Evolutionary conservation across 1,284 basidiomycete species (phyloP), one percentile per base, ranked within the genome.

Genomic region (Albatrellus sp.): DNA sequence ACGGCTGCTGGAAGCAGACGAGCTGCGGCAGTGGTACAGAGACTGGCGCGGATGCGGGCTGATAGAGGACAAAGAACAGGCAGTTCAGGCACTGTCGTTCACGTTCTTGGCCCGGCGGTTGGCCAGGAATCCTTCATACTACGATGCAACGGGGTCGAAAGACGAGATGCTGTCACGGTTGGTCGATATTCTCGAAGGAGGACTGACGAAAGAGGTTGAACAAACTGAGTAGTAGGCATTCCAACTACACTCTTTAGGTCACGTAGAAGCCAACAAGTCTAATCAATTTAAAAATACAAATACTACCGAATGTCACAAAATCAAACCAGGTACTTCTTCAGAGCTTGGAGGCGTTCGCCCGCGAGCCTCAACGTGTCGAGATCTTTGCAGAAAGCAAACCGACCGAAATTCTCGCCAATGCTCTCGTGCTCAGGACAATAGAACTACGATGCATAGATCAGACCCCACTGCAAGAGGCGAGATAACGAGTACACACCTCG

Each of bases 311-410:
- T 13, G 19, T 9, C 12, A 29, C 28, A 28, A 40, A 5, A 31
- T 40, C 39, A 37, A 14, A 8, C 32, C 37, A 87, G 66, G 62
- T 73, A 92, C 48, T 88, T 76, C 55, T 75, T 77, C 52, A 97
- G 67, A 14, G 67, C 68, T 58, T 83, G 72, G 37, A 97, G 65
- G 17, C 88, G 75, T 56, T 89, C 80, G 29, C 80, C 81, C 14
- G 92, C 92, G 34, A 67, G 68, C 52, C 70, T 76, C 32, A 97
- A 69, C 1, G 88, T 90, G 37, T 88, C 88, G 20, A 79, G 53
- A 55, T 96, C 91, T 59, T 96, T 96, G 72, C 91, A 94, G 69
- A 94, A 96, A 1, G 90, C 83, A 60, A 97, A 92, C 42, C 92
- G 77, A 24, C 77, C 81, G 57, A 82, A 96, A 44, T 71, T 78